Evolutionary conservation across 805 yeast species (phyloP).

Genomic region (Candida takata): DNA sequence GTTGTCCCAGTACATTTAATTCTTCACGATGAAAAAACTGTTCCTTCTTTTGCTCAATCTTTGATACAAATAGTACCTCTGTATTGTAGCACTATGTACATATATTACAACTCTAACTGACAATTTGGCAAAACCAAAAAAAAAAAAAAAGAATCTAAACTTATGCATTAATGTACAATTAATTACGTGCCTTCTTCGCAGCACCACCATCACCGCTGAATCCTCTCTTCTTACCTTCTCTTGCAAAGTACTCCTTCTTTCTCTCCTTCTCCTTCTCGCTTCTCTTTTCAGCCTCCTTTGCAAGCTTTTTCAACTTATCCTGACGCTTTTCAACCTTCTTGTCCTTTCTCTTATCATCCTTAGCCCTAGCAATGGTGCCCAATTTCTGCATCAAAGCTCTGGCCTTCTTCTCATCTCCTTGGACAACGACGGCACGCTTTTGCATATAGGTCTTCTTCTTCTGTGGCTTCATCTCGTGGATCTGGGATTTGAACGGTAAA

Average conservation of each 20-base stretch:
- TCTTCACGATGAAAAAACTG: neutral
- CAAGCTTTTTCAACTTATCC: constrained; percentile 66
- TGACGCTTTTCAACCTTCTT: constrained; percentile 73
- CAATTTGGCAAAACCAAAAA: no score
- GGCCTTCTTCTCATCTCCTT: constrained; percentile 91
- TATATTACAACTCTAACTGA: no score
- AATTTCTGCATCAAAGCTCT: constrained; percentile 83
- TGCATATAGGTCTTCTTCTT: constrained; percentile 72
- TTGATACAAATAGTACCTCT: neutral
- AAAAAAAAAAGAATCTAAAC: neutral
- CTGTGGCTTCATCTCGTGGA: constrained; percentile 82
- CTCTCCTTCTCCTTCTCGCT: constrained; percentile 73
- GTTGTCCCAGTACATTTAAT: constrained; percentile 87
- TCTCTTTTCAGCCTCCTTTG: constrained; percentile 65
- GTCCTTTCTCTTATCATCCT: constrained; percentile 66
- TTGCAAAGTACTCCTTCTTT: constrained; percentile 80
- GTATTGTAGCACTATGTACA: no score
- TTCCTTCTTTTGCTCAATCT: neutral
- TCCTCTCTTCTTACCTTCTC: constrained; percentile 59
- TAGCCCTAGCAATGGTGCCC: constrained; percentile 76
- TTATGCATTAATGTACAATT: neutral
- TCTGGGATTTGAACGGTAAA: constrained; percentile 89
- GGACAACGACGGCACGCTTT: constrained; percentile 90
- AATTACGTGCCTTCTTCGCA: constrained; percentile 24
- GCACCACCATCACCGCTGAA: constrained; percentile 24